Base-by-base conservation (phyloP, 176 grass and related monocot species). In the Pontederia crassipes region DNA sequence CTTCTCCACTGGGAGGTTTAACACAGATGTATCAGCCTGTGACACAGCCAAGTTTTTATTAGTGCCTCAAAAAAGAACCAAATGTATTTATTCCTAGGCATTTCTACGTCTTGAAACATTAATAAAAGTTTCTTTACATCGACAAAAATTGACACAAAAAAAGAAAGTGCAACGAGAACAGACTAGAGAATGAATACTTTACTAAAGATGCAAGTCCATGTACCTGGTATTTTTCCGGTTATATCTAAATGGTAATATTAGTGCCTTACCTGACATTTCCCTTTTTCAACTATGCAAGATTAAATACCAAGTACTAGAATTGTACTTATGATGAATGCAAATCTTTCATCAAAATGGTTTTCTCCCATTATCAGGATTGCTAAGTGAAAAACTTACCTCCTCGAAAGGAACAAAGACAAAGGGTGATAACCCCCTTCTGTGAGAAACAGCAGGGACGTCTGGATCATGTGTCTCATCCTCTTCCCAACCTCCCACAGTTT, bases 331-430 rank as follows among this genome's bases (percentile, higher is more conserved):
- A 24, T 24, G 20, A 24, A 40, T 40, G 4, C 6, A 7, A 40
- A 4, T 40, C 2, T 40, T 40, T 40, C 32, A 40, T 40, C 32
- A 40, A 40, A 40, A 40, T 60, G 12, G 32, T 8, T 59, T 27
- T 28, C 8, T 60, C 28, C 14, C 10, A 48, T 16, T 46, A 57
- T 15, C 29, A 51, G 40, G 46, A 24, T 57, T 14, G 17, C 12
- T 10, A 15, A 51, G 2, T 29, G 29, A 49, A 18, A 5, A 13
- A 0, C 32, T 46, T 88, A 88, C 92, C 87, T 97, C 92, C 62
- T 91, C 92, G 68, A 88, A 97, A 48, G 84, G 87, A 72, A 97
- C 81, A 80, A 91, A 91, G 49, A 97, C 87, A 66, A 91, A 97
- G 26, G 92, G 73, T 5, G 83, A 80, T 66, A 88, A 85, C 63